Conservation (phyloP, 257 asterid species). For the Primulina eburnea region DNA sequence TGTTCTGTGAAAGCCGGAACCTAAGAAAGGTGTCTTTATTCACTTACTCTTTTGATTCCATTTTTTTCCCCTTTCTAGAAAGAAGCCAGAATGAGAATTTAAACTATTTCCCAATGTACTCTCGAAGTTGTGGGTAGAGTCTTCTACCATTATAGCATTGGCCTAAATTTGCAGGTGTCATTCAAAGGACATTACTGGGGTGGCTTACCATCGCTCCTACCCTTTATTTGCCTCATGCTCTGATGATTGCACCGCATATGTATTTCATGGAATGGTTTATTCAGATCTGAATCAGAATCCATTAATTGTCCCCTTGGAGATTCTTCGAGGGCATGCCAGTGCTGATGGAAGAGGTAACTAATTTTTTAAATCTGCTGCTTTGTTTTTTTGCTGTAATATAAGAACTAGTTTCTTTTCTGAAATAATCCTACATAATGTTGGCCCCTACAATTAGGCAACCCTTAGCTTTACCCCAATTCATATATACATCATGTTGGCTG, state of each 20-base stretch:
- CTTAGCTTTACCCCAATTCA: background rate
- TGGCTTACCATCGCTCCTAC: constrained; percentile 83
- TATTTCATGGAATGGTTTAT: constrained; percentile 92
- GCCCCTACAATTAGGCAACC: no score
- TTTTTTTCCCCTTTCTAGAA: no score
- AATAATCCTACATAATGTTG: no score
- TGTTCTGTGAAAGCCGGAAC: no score
- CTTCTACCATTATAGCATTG: background rate
- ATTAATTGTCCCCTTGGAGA: constrained; percentile 74
- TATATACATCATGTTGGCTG: background rate
- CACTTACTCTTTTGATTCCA: background rate
- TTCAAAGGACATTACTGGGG: constrained; percentile 69
- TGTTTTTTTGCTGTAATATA: background rate
- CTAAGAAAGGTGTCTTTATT: background rate
- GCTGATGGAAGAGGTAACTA: constrained; percentile 76
- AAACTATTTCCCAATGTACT: background rate
- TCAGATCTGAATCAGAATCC: constrained; percentile 92
- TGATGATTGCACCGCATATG: constrained; percentile 83
- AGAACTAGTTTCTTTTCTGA: background rate
- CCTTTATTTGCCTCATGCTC: constrained; percentile 91
- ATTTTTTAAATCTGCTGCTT: background rate
- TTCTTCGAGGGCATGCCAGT: constrained; percentile 82
- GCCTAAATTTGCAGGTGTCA: constrained; percentile 59
- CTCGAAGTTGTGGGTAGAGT: background rate
- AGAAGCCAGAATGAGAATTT: background rate